phyloP scores from a whole-genome alignment of 495 filamentous ascomycete species.

The Aspergillus olivimuriae region DNA sequence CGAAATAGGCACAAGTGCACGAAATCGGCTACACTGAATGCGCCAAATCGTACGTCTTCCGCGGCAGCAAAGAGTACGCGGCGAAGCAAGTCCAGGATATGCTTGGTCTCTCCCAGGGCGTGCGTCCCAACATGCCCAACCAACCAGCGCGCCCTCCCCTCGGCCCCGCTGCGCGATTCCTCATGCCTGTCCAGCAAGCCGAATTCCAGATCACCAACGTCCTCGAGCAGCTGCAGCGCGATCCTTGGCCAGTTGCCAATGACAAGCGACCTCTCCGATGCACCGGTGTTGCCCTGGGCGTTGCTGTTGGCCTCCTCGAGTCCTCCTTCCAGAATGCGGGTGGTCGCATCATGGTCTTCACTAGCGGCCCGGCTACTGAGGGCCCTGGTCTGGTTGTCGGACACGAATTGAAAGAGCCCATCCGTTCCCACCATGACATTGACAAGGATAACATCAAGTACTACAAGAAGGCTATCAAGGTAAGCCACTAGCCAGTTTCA shows the following conservation, averaged over 20 bases:
- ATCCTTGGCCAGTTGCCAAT: constrained; percentile 96
- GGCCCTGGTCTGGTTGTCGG: constrained; percentile 96
- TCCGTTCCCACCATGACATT: constrained; percentile 98
- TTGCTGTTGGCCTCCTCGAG: constrained; percentile 89
- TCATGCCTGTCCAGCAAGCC: constrained; percentile 90
- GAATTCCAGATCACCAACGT: constrained; percentile 98
- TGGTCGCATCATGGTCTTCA: constrained; percentile 94
- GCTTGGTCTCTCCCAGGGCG: constrained; percentile 67
- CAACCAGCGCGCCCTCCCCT: constrained; percentile 75
- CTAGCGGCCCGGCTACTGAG: constrained; percentile 91
- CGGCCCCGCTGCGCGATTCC: constrained; percentile 81
- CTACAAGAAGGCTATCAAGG: constrained; percentile 98
- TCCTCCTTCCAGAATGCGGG: constrained; percentile 93
- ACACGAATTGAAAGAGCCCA: constrained; percentile 93
- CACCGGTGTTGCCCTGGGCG: constrained; percentile 92
- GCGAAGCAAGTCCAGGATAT: constrained; percentile 99
- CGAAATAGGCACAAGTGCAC: constrained; percentile 78
- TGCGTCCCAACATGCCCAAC: constrained; percentile 73
- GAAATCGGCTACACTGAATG: constrained; percentile 98
- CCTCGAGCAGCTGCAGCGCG: constrained; percentile 92
- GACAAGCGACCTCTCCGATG: constrained; percentile 90
- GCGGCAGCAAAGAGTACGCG: constrained; percentile 94
- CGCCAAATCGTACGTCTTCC: constrained; percentile 99
- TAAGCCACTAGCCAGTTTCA: constrained; percentile 28
- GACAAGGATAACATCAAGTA: constrained; percentile 99